These are phyloP conservation scores for Ashbya aceris DNA, from an alignment of 1,139 yeast genomes.

Conservation along the genomic window DNA sequence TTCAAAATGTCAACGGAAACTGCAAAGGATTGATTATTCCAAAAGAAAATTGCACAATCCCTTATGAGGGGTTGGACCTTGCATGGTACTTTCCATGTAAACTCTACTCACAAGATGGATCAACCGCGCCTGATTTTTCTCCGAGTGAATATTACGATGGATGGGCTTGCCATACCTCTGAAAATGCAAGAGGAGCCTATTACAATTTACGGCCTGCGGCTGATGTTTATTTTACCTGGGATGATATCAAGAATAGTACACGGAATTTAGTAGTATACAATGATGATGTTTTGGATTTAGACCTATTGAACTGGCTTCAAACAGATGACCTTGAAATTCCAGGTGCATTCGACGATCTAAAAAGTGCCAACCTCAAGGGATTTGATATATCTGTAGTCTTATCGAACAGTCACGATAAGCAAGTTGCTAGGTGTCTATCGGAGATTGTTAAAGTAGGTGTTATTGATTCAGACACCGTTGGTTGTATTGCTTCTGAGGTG, in stretches of 20 bases:
- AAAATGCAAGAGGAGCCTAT: constrained; percentile 56
- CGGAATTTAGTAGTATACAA: constrained; percentile 79
- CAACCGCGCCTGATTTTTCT: constrained; percentile 54
- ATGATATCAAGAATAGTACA: constrained; percentile 59
- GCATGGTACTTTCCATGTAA: constrained; percentile 98
- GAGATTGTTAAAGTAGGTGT: constrained; percentile 85
- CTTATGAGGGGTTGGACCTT: constrained; percentile 48
- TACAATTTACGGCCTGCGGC: constrained; percentile 56
- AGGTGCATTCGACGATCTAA: constrained; percentile 51
- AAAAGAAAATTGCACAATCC: constrained; percentile 59
- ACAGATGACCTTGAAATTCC: constrained; percentile 66
- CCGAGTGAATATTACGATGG: constrained; percentile 55
- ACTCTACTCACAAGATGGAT: constrained; percentile 58
- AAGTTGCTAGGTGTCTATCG: constrained; percentile 71
- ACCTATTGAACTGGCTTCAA: constrained; percentile 65
- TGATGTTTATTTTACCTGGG: constrained; percentile 86
- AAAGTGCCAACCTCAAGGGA: constrained; percentile 55
- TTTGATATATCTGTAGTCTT: constrained; percentile 73
- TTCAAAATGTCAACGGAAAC: constrained; percentile 92
- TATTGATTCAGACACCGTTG: constrained; percentile 82
- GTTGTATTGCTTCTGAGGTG: constrained; percentile 87
- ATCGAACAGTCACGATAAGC: constrained; percentile 58
- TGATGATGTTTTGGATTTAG: constrained; percentile 79
- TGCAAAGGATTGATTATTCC: constrained; percentile 80
- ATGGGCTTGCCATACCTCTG: constrained; percentile 85